A percentile compares a stretch with the other conserved stretches of the same genome.
phyloP scores from a whole-genome alignment of 441 rosid genomes.

The Gossypium schwendimanii region DNA sequence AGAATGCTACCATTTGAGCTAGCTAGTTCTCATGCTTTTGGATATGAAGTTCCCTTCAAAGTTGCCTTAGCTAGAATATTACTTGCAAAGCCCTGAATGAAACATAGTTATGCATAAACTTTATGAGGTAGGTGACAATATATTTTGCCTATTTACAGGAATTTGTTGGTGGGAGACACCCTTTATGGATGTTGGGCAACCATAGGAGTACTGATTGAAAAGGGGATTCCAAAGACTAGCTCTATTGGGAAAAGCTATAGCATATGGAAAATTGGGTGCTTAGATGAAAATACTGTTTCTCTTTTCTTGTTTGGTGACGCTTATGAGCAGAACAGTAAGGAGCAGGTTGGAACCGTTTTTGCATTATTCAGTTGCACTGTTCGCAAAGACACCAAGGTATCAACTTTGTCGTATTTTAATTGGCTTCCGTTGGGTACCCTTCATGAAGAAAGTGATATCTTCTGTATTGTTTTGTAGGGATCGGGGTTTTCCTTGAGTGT shows the following conservation, averaged over 20 bases:
- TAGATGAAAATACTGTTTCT: slow-evolving; percentile 57
- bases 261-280: slow-evolving; percentile 71
- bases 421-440: neutral
- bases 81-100: slow-evolving; percentile 7
- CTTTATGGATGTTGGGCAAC: slow-evolving; percentile 89
- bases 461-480: slow-evolving; percentile 41
- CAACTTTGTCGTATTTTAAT: slow-evolving; percentile 9
- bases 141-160: slow-evolving; percentile 36
- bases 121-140: slow-evolving; percentile 5
- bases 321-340: slow-evolving; percentile 44
- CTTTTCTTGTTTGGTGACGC: slow-evolving; percentile 92
- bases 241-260: slow-evolving; percentile 66
- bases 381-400: slow-evolving; percentile 61
- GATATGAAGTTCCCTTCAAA: neutral
- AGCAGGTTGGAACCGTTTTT: slow-evolving; percentile 69
- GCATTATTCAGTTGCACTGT: slow-evolving; percentile 64
- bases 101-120: neutral
- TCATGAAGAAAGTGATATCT: neutral
- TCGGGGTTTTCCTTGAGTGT: slow-evolving; percentile 68
- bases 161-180: slow-evolving; percentile 63
- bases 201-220: slow-evolving; percentile 71
- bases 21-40: neutral
- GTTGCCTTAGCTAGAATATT: neutral
- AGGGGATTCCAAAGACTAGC: slow-evolving; percentile 65
- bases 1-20: too few species aligned